Evolutionary conservation across 768 basidiomycete species (phyloP).

Genomic region (Tulasnella sp.): DNA sequence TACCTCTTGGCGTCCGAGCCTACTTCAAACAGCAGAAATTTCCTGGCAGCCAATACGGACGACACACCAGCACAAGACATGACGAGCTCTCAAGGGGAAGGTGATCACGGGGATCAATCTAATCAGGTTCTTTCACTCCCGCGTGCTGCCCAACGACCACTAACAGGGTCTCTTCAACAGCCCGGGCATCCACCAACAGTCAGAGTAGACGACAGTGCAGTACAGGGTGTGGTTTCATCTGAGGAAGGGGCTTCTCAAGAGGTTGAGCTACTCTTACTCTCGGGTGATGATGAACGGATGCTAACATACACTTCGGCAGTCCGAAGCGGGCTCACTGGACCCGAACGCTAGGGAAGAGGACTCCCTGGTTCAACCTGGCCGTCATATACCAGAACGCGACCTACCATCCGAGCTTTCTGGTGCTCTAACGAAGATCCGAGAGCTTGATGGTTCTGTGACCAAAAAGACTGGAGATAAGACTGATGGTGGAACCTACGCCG

Average conservation of each 20-base stretch:
- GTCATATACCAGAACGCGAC: background rate
- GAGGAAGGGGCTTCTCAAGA: background rate
- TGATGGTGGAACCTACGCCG: background rate
- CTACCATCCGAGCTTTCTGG: background rate
- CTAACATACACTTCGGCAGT: background rate
- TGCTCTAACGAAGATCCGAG: background rate
- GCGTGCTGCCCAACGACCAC: no score
- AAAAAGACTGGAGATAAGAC: background rate
- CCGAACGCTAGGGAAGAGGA: background rate
- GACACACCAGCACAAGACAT: background rate
- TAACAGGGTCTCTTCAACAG: no score
- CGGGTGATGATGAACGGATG: background rate
- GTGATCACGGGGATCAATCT: no score
- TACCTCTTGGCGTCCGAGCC: background rate
- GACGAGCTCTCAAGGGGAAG: no score
- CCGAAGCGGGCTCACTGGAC: background rate
- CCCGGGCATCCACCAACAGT: background rate
- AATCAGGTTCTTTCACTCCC: no score
- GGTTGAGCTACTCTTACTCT: no score
- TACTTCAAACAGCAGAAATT: background rate
- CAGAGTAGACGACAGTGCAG: background rate
- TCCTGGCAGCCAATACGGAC: background rate
- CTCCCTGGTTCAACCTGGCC: background rate
- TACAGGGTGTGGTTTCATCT: background rate
- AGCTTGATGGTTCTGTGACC: no score